Conservation (phyloP, 495 filamentous ascomycete genomes). For the Aspergillus steynii region DNA sequence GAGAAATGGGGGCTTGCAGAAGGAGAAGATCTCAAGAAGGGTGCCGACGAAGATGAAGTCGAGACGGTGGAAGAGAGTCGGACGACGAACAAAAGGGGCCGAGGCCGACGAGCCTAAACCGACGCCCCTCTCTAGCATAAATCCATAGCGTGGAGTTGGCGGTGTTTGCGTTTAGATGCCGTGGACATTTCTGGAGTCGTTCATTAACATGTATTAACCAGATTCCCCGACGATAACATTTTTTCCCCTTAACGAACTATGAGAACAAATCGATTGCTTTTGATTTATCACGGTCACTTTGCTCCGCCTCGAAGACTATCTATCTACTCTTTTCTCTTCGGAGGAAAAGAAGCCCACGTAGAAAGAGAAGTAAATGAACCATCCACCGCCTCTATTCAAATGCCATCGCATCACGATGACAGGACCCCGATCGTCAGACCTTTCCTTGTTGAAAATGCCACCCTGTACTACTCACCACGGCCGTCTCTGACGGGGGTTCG, state of each 20-base stretch:
- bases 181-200: not conserved
- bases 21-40: slow-evolving; percentile 80
- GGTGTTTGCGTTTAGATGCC: slow-evolving; percentile 13
- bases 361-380: not conserved
- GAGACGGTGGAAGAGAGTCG: slow-evolving; percentile 71
- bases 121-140: slow-evolving; percentile 4
- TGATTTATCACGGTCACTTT: not conserved
- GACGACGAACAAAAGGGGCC: slow-evolving; percentile 66
- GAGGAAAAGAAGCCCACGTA: too few relatives aligned
- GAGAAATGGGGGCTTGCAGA: slow-evolving; percentile 80
- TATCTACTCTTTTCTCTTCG: not conserved
- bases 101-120: slow-evolving; percentile 38
- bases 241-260: not conserved
- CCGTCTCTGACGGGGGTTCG: not conserved
- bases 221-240: not conserved
- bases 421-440: not conserved
- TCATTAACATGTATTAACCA: not conserved
- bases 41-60: slow-evolving; percentile 87
- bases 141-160: slow-evolving; percentile 27
- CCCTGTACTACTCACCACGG: not conserved
- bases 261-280: not conserved
- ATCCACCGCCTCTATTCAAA: not conserved
- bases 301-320: not conserved
- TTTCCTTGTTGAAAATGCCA: not conserved
- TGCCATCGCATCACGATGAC: not conserved